Conservation (phyloP, 1,139 yeast genomes). For the Taphrina pruni region DNA sequence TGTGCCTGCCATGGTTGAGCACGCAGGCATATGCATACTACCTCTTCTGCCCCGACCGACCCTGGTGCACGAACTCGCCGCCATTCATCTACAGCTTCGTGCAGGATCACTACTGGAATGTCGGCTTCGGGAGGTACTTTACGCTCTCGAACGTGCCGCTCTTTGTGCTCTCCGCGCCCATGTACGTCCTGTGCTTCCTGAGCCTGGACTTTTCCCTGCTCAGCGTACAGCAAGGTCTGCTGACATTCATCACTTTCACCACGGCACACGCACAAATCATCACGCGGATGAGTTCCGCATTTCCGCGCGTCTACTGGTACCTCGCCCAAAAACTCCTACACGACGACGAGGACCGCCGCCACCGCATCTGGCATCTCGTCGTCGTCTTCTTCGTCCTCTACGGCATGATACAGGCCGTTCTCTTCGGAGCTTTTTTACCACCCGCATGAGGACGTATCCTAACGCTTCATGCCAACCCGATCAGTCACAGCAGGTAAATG, state of each 20-base stretch:
- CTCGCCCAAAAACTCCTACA: slow-evolving; percentile 54
- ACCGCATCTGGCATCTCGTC: slow-evolving; percentile 8
- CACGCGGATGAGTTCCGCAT: slow-evolving; percentile 75
- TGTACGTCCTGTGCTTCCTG: slow-evolving; percentile 39
- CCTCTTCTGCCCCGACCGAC: slow-evolving; percentile 70
- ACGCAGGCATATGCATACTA: slow-evolving; percentile 63
- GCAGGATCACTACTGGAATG: slow-evolving; percentile 81
- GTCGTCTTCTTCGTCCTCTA: slow-evolving; percentile 30
- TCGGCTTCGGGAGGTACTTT: slow-evolving; percentile 84
- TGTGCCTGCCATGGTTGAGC: slow-evolving; percentile 58
- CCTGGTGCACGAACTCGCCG: slow-evolving; percentile 69
- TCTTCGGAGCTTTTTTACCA: slow-evolving; percentile 30
- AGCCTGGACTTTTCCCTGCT: slow-evolving; percentile 48
- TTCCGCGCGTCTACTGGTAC: slow-evolving; percentile 79
- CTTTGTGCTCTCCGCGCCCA: slow-evolving; percentile 76
- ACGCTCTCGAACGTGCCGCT: slow-evolving; percentile 79
- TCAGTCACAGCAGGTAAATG: too few species aligned
- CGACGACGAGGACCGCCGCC: not conserved
- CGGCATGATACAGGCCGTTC: slow-evolving; percentile 35
- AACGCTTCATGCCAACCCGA: too few species aligned
- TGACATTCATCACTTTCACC: slow-evolving; percentile 61
- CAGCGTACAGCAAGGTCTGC: slow-evolving; percentile 51
- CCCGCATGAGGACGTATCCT: slow-evolving; percentile 11
- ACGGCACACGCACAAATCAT: slow-evolving; percentile 87
- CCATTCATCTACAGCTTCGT: slow-evolving; percentile 77